Percentiles rank a stretch among this genome's conserved stretches.
These are phyloP conservation scores for Pseudisothecium myosuroides DNA, from an alignment of 225 moss, liverwort and hornwort species.

Conservation along the genomic window DNA sequence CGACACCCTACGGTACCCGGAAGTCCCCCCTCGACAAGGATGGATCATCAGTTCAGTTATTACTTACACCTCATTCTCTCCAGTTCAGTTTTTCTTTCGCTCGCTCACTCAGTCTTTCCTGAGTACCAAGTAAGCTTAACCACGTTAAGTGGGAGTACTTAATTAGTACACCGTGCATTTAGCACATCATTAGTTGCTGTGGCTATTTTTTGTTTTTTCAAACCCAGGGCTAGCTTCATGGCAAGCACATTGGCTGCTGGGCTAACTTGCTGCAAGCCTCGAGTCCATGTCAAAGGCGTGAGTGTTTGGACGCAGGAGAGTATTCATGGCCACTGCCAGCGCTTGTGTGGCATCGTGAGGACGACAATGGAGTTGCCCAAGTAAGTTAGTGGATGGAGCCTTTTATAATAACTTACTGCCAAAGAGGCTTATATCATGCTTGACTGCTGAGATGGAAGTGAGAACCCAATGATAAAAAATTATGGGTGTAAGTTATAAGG, in stretches of 20 bases:
- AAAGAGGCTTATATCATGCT: neutral
- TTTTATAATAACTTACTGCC: neutral
- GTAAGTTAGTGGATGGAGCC: neutral
- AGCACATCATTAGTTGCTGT: neutral
- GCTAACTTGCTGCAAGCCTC: neutral
- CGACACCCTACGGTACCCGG: neutral
- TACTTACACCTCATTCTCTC: neutral
- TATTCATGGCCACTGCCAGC: neutral
- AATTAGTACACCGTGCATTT: neutral
- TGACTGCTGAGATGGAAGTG: too few relatives aligned
- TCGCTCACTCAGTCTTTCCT: neutral
- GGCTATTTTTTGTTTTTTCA: neutral
- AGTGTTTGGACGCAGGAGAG: neutral
- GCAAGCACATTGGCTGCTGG: neutral
- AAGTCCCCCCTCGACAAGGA: neutral
- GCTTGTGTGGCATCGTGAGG: neutral
- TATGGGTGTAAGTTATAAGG: neutral
- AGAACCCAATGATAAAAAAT: neutral
- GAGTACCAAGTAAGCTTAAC: neutral
- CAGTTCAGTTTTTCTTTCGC: neutral
- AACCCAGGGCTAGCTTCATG: neutral
- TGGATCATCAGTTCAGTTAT: neutral
- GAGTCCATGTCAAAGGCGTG: constrained; percentile 12
- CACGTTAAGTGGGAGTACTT: too few relatives aligned
- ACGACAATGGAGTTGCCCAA: neutral